Conservation (phyloP, 192 early-diverging fungal genomes). For the Phycomyces nitens region DNA sequence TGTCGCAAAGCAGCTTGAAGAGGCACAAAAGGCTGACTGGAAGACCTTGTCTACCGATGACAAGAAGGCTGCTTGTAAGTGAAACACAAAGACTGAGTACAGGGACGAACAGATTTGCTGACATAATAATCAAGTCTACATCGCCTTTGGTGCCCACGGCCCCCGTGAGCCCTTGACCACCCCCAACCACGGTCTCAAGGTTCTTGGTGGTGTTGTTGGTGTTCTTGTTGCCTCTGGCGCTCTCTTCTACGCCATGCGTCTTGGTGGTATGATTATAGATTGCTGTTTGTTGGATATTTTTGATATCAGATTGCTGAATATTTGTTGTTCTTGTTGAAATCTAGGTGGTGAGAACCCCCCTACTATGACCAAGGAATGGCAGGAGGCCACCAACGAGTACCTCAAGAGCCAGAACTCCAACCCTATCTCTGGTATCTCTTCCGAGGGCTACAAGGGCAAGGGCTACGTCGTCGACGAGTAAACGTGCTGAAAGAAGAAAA, state of each 20-base stretch:
- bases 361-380: slow-evolving; percentile 80
- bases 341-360: slow-evolving; percentile 57
- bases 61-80: slow-evolving; percentile 85
- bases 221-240: slow-evolving; percentile 49
- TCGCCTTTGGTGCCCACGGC: slow-evolving; percentile 94
- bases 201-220: slow-evolving; percentile 59
- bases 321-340: slow-evolving; percentile 12
- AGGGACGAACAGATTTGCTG: not conserved
- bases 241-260: slow-evolving; percentile 60
- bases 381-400: slow-evolving; percentile 77
- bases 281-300: not conserved
- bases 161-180: slow-evolving; percentile 70
- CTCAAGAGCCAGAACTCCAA: slow-evolving; percentile 67
- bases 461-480: slow-evolving; percentile 61
- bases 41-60: slow-evolving; percentile 86
- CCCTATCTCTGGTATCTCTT: slow-evolving; percentile 75
- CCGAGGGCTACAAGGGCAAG: slow-evolving; percentile 74
- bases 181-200: slow-evolving; percentile 69
- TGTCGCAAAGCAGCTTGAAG: slow-evolving; percentile 73
- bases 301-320: not conserved
- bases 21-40: slow-evolving; percentile 95
- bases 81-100: not conserved
- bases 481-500: not conserved
- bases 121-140: slow-evolving; percentile 54
- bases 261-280: slow-evolving; percentile 39